phyloP scores from a whole-genome alignment of 768 basidiomycete species.

The Kwoniella sp. region DNA sequence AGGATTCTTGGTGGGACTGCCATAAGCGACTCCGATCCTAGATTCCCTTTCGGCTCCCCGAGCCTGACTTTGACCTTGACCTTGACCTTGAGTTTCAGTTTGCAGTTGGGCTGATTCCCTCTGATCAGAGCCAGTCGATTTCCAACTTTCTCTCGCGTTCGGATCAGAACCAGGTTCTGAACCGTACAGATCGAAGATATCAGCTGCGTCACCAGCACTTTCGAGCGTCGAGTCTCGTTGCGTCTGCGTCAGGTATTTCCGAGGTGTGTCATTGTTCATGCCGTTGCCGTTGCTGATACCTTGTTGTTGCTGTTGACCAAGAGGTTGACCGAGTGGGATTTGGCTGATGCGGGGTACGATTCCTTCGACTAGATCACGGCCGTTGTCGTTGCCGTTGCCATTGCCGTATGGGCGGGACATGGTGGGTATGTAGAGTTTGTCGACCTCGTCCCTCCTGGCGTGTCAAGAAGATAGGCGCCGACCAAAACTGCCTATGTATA shows the following conservation, averaged over 20 bases:
- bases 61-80: background rate
- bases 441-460: no score
- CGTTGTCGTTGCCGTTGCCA: background rate
- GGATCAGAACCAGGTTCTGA: background rate
- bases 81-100: no score
- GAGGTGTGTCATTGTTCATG: constrained; percentile 17
- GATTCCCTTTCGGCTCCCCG: background rate
- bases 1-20: background rate
- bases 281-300: constrained; percentile 1
- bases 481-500: no score
- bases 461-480: no score
- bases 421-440: no score
- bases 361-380: background rate
- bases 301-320: no score
- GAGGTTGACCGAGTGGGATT: background rate
- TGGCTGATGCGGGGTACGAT: background rate
- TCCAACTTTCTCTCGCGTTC: constrained; percentile 2
- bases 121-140: constrained; percentile 2
- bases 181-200: constrained; percentile 43
- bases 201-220: constrained; percentile 36
- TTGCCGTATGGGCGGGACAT: background rate
- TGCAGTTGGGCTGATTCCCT: no score
- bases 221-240: constrained; percentile 32
- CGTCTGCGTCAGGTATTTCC: constrained; percentile 4
- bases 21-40: constrained; percentile 5